Conservation (phyloP, 1,284 basidiomycete species). For the Thecaphora frezii region DNA sequence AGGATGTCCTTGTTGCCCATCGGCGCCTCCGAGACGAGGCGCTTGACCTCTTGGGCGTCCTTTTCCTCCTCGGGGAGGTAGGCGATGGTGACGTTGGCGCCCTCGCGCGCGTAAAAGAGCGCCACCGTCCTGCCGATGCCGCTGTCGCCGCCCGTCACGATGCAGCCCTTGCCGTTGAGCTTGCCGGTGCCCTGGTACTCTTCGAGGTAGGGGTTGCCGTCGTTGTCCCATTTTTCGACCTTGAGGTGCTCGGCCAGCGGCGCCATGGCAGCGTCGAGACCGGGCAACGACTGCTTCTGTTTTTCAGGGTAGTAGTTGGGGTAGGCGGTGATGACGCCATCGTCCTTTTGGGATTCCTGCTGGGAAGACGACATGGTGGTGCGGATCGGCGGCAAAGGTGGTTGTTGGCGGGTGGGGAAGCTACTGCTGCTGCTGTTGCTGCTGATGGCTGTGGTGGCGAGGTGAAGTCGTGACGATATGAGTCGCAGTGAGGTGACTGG, state of each 20-base stretch:
- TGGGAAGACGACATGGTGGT: not conserved
- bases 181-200: conserved; percentile 65
- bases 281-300: conserved; percentile 39
- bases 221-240: conserved; percentile 66
- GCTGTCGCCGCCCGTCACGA: conserved; percentile 67
- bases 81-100: conserved; percentile 69
- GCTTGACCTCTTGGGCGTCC: conserved; percentile 60
- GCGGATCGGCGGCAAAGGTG: not conserved
- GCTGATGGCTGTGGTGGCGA: too few relatives aligned
- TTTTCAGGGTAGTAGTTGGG: conserved; percentile 40
- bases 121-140: conserved; percentile 69
- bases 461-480: too few relatives aligned
- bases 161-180: conserved; percentile 66
- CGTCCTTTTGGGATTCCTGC: conserved; percentile 5
- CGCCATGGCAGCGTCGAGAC: conserved; percentile 40
- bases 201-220: conserved; percentile 66
- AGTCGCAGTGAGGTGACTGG: too few relatives aligned
- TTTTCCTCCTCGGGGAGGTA: conserved; percentile 68
- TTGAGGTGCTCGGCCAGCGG: conserved; percentile 65
- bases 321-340: conserved; percentile 41
- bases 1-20: conserved; percentile 58
- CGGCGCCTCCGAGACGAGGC: conserved; percentile 29
- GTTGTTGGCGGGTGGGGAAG: not conserved
- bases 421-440: too few relatives aligned
- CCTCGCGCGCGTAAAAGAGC: conserved; percentile 69